phyloP scores from a whole-genome alignment of 2,329 filamentous ascomycete genomes.

The Aspergillus sp. region DNA sequence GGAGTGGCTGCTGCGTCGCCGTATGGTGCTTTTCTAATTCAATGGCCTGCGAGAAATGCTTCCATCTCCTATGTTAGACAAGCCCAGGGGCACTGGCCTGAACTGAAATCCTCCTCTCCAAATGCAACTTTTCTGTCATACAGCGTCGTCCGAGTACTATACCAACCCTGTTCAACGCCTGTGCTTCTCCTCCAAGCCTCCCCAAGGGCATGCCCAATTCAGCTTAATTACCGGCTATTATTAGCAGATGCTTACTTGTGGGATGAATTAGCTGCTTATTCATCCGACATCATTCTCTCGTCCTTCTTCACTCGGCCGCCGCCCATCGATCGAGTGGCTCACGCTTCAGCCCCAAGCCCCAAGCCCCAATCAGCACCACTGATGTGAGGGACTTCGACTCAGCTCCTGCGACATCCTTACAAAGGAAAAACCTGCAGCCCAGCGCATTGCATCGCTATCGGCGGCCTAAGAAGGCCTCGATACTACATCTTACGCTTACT shows the following conservation, averaged over 20 bases:
- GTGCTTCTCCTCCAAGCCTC: not conserved
- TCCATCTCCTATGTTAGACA: not conserved
- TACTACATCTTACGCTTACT: not conserved
- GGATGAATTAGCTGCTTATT: not conserved
- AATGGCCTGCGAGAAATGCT: not conserved
- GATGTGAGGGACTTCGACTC: not conserved
- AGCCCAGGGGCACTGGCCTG: not conserved
- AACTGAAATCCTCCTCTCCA: not conserved
- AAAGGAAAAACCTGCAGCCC: not conserved
- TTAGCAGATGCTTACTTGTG: not conserved
- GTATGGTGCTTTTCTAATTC: not conserved
- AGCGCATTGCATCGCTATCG: not conserved
- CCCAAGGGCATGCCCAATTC: not conserved
- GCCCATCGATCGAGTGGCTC: not conserved
- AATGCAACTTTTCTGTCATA: not conserved
- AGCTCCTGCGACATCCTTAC: not conserved
- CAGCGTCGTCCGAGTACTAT: not conserved
- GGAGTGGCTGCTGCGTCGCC: not conserved
- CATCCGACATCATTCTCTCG: not conserved
- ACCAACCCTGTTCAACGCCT: constrained; percentile 6
- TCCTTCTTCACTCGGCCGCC: not conserved
- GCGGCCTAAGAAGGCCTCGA: not conserved
- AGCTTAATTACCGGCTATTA: constrained; percentile 4
- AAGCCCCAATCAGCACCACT: not conserved
- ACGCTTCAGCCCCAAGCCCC: not conserved